phyloP scores from a whole-genome alignment of 345 rosid species.

The Iberis pinnata region DNA sequence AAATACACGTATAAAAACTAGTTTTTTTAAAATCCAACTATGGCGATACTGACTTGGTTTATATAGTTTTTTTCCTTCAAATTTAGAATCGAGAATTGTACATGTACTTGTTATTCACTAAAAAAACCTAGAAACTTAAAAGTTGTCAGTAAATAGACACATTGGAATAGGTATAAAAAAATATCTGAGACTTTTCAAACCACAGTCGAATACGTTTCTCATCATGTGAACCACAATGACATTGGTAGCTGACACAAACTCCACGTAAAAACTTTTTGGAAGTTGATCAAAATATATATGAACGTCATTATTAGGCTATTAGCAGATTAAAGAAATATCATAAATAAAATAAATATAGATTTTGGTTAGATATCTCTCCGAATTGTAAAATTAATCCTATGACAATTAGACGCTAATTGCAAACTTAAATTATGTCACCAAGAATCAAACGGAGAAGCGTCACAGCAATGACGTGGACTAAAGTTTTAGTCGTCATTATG shows the following conservation, averaged over 20 bases:
- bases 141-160: background rate
- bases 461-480: slow-evolving; percentile 26
- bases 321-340: background rate
- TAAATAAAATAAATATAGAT: background rate
- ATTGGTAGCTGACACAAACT: background rate
- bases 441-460: slow-evolving; percentile 11
- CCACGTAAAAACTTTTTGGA: background rate
- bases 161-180: background rate
- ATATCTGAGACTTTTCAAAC: background rate
- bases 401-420: slow-evolving; percentile 11
- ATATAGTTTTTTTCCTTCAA: no score
- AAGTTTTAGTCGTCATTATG: slow-evolving; percentile 30
- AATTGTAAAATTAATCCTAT: slow-evolving; percentile 20
- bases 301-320: background rate
- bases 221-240: background rate
- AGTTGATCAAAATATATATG: background rate
- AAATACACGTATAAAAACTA: no score
- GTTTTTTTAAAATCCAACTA: no score
- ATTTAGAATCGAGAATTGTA: background rate
- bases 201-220: slow-evolving; percentile 7
- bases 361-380: background rate
- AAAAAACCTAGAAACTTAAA: background rate
- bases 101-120: background rate
- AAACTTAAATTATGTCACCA: slow-evolving; percentile 14
- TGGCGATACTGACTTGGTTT: no score